Evolutionary conservation across 2,329 filamentous ascomycete species (phyloP).

Genomic region (Colletotrichum sublineola): DNA sequence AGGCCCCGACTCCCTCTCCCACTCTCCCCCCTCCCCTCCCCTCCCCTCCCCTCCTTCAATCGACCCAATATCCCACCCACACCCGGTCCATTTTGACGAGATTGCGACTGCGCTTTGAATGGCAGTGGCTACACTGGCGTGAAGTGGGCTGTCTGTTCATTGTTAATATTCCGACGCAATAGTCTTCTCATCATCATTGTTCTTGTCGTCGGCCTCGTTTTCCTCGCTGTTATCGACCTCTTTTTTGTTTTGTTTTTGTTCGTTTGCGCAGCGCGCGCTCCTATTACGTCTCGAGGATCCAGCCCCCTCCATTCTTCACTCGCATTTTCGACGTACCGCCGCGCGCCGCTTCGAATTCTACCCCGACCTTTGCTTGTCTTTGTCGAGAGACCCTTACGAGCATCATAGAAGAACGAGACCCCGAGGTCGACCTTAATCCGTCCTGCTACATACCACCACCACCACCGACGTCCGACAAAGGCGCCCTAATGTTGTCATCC

Average conservation of each 20-base stretch:
- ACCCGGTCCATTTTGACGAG: conserved; percentile 41
- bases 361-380: conserved; percentile 4
- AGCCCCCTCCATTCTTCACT: conserved; percentile 24
- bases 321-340: conserved; percentile 16
- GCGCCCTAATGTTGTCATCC: conserved; percentile 48
- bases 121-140: conserved; percentile 34
- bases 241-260: conserved; percentile 14
- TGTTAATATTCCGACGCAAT: conserved; percentile 20
- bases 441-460: conserved; percentile 24
- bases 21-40: conserved; percentile 35
- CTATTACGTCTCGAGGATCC: conserved; percentile 1
- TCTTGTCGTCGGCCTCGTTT: background rate
- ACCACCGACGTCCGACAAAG: conserved; percentile 32
- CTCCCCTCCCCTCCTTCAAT: conserved; percentile 41
- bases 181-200: conserved; percentile 28
- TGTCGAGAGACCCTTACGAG: conserved; percentile 8
- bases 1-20: conserved; percentile 44
- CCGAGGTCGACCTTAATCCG: conserved; percentile 29
- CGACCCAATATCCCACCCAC: conserved; percentile 45
- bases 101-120: conserved; percentile 37
- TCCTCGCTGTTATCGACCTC: conserved; percentile 7
- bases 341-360: conserved; percentile 27
- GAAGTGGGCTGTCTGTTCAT: conserved; percentile 22
- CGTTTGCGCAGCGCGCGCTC: conserved; percentile 40
- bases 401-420: conserved; percentile 20